phyloP scores from a whole-genome alignment of 345 rosid genomes.

The Ricinus communis region DNA sequence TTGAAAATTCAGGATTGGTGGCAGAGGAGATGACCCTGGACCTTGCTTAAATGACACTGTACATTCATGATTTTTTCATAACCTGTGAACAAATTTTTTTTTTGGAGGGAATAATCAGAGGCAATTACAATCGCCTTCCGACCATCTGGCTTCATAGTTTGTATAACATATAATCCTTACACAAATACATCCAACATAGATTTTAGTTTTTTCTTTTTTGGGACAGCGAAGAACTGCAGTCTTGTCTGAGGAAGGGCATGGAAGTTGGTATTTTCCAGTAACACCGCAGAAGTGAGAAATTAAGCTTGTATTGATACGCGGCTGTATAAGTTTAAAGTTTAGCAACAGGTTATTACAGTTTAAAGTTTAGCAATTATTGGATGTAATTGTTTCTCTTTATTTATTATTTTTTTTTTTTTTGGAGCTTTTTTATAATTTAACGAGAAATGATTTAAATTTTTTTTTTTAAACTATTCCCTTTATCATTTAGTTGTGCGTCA shows the following conservation, averaged over 20 bases:
- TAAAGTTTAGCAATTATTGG: background rate
- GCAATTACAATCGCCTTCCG: conserved; percentile 4
- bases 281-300: background rate
- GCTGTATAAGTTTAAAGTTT: background rate
- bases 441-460: too few species aligned
- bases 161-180: background rate
- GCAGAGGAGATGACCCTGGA: conserved; percentile 38
- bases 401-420: too few species aligned
- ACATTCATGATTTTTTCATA: conserved; percentile 38
- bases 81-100: background rate
- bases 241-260: too few species aligned
- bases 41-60: conserved; percentile 28
- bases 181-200: background rate
- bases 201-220: background rate
- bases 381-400: background rate
- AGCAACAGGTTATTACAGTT: background rate
- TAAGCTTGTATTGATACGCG: background rate
- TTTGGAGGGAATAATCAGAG: conserved; percentile 16
- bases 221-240: conserved; percentile 2
- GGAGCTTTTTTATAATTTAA: too few species aligned
- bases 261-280: background rate
- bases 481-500: too few species aligned
- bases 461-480: too few species aligned
- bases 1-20: conserved; percentile 90
- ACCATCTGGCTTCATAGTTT: conserved; percentile 19